Evolutionary conservation across 768 basidiomycete species (phyloP), one percentile per base, ranked within the genome.

Genomic region (Collybia mongolica): DNA sequence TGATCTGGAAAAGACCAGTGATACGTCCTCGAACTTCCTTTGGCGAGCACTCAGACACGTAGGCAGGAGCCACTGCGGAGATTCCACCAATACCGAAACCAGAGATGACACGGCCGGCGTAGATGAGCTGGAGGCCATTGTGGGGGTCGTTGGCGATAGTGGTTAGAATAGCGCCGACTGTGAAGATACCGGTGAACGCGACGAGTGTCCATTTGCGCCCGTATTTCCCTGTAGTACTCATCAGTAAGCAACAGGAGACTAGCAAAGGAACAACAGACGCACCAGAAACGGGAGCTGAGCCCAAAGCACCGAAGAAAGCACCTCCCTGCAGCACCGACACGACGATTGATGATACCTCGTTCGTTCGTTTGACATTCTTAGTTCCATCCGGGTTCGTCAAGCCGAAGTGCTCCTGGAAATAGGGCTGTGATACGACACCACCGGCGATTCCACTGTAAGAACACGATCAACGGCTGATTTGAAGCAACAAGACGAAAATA

Each of bases 291-390:
- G 85, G 86, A 1, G 86, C 86, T 55, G 83, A 85, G 8, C 79
- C 77, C 5, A 95, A 64, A 12, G 91, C 89, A 50, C 92, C 93
- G 60, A 93, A 93, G 76, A 93, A 93, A 0, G 90, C 89, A 9
- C 90, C 90, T 3, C 84, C 89, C 62, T 93, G 92, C 8, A 94
- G 75, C 3, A 93, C 88, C 2, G 92, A 90, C 15, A 94, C 93
- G 38, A 95, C 85, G 55, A 89, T 91, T 38, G 87, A 86, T 0
- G 84, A 85, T n/a, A 93, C 72, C 3, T 74, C 69, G 49, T 86
- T 77, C 19, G 59, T 57, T 46, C 64, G 65, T 43, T 54, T 55
- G 19, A 42, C 26, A 62, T 83, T 66, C 37, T 65, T 62, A 1
- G 57, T 59, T 19, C 81, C 81, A 47, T 79, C 64, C 1, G 69